Evolutionary conservation across 345 rosid genomes (phyloP), one percentile per base, ranked within the genome.

Genomic region (Populus pruinosa): DNA sequence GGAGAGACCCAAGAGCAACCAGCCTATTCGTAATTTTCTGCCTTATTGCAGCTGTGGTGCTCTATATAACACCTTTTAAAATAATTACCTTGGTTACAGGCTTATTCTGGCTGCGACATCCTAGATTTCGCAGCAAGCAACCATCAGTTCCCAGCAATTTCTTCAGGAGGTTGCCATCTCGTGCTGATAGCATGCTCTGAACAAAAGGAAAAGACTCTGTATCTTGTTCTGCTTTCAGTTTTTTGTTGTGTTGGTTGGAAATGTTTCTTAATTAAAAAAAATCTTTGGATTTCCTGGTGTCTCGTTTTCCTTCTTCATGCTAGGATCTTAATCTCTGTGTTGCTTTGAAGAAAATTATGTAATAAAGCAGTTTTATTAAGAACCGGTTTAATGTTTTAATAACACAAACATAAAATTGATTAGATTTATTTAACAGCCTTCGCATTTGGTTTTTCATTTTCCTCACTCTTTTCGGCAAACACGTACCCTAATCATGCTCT

Each of bases 1-100:
- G 84, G 84, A 77, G 84, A 74, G 84, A 82, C 71, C 70, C 84
- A 11, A 78, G 84, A 67, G 84, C 84, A 43, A 82, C 84, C 2
- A 50, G 76, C 23, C 76, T 82, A 9, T 82, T 53, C 23, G 69
- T 78, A 14, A 49, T 82, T 50, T 78, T 82, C 79, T 82, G 84
- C 67, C 77, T 82, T 10, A 56, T 78, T 56, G 76, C 81, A 21
- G 84, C 84, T 33, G 75, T 78, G 61, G 78, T 67, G 31, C 82
- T 82, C n/a, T 82, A 82, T 55, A 36, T 78, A 43, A 82, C 84
- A 14, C 84, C 84, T 38, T 82, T 82, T 21, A 69, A 67, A 72
- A 73, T 82, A 11, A 76, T 82, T 50, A 81, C 76, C 8, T n/a
- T 82, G 56, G n/a, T 70, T 21, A 11, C 84, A 39, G 84, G 84